phyloP scores from a whole-genome alignment of 257 asterid genomes.

The Handroanthus guayacan region DNA sequence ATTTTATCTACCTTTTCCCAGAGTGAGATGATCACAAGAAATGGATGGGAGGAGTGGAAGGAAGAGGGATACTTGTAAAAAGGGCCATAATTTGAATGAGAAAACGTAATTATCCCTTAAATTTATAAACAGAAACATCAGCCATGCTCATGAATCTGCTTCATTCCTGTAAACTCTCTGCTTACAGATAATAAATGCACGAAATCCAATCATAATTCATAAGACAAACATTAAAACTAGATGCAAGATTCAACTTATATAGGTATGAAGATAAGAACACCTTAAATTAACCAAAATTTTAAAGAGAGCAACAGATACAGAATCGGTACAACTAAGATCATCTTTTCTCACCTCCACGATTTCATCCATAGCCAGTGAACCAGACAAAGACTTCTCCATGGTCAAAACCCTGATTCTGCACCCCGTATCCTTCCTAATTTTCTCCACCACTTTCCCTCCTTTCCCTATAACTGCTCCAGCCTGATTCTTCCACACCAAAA shows the following conservation, averaged over 20 bases:
- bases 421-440: constrained; percentile 72
- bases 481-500: constrained; percentile 58
- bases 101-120: too few relatives aligned
- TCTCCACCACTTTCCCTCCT: constrained; percentile 75
- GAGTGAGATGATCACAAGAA: too few relatives aligned
- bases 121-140: neutral
- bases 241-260: constrained; percentile 1
- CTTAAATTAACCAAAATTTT: neutral
- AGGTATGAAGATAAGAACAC: neutral
- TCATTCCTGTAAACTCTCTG: neutral
- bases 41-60: too few relatives aligned
- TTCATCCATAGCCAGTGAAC: constrained; percentile 51
- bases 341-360: constrained; percentile 69
- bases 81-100: too few relatives aligned
- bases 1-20: too few relatives aligned
- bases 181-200: neutral
- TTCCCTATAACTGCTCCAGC: constrained; percentile 80
- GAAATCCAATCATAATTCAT: neutral
- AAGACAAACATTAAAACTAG: constrained; percentile 8
- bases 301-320: neutral
- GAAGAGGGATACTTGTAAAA: too few relatives aligned
- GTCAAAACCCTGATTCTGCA: constrained; percentile 67
- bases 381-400: constrained; percentile 44
- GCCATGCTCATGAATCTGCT: neutral
- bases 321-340: neutral